Percentiles rank a stretch among this genome's conserved stretches.
Evolutionary conservation across 1,284 basidiomycete species (phyloP).

Genomic region (Pseudozyma sp.): DNA sequence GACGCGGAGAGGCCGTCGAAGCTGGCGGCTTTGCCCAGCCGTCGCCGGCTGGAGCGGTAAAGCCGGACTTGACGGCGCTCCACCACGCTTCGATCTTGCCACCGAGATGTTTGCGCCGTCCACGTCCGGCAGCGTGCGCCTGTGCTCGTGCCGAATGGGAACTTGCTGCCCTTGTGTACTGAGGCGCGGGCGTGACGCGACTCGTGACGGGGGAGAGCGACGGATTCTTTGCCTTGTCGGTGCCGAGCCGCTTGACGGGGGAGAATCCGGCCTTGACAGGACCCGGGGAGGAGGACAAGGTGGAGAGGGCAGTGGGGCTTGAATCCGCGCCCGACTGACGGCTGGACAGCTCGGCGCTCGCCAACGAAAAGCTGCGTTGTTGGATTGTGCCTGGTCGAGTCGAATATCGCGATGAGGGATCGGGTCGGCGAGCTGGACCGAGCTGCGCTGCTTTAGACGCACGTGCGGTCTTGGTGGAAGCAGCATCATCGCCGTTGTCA

Average conservation of each 20-base stretch:
- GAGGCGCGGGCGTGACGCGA: conserved; percentile 41
- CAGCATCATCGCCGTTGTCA: conserved; percentile 14
- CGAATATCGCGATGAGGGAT: conserved; percentile 10
- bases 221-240: conserved; percentile 48
- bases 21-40: conserved; percentile 26
- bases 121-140: conserved; percentile 37
- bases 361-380: conserved; percentile 43
- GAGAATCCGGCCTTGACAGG: conserved; percentile 36
- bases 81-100: conserved; percentile 66
- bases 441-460: conserved; percentile 35
- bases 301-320: conserved; percentile 13
- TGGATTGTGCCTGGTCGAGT: conserved; percentile 24
- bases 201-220: conserved; percentile 59
- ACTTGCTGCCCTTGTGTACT: conserved; percentile 32
- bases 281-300: conserved; percentile 22
- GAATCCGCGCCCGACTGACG: conserved; percentile 13
- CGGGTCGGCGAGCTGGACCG: conserved; percentile 32
- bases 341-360: conserved; percentile 34
- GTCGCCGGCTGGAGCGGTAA: conserved; percentile 37
- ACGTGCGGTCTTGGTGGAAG: conserved; percentile 4
- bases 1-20: conserved; percentile 15
- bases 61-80: conserved; percentile 65
- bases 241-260: conserved; percentile 38
- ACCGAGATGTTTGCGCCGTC: conserved; percentile 54
- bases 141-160: conserved; percentile 29